Conservation (phyloP, 176 grass and related monocot genomes). For the Oryza meyeriana region DNA sequence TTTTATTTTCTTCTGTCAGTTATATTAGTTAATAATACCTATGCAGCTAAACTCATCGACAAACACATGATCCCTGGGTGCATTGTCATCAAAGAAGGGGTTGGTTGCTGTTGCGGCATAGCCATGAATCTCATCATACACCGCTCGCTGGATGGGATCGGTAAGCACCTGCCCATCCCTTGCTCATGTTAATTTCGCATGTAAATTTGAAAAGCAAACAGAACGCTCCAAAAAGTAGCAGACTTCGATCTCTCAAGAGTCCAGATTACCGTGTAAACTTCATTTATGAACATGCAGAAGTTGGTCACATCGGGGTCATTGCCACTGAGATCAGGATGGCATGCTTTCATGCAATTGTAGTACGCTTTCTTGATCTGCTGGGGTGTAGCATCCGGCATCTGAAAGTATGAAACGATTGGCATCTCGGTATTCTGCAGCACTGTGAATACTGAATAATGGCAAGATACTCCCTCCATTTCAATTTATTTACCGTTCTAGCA, state of each 20-base stretch:
- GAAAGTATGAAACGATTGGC: slow-evolving; percentile 11
- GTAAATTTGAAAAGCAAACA: background rate
- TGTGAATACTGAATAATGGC: background rate
- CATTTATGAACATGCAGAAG: slow-evolving; percentile 99
- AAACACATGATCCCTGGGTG: slow-evolving; percentile 82
- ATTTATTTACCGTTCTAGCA: too few relatives aligned
- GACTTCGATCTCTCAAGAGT: background rate
- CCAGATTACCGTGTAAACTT: slow-evolving; percentile 74
- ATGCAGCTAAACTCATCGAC: slow-evolving; percentile 98
- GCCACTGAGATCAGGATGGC: slow-evolving; percentile 92
- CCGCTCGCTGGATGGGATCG: slow-evolving; percentile 80
- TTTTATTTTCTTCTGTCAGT: slow-evolving; percentile 8
- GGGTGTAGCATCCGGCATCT: slow-evolving; percentile 93
- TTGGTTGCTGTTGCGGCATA: slow-evolving; percentile 75
- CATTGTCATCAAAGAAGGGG: slow-evolving; percentile 82
- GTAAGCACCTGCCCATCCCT: slow-evolving; percentile 66
- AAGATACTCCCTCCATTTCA: too few relatives aligned
- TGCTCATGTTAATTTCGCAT: slow-evolving; percentile 35
- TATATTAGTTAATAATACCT: slow-evolving; percentile 55
- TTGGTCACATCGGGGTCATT: slow-evolving; percentile 88
- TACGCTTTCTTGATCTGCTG: slow-evolving; percentile 97
- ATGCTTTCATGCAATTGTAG: slow-evolving; percentile 95
- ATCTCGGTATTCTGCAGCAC: background rate
- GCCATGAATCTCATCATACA: slow-evolving; percentile 96
- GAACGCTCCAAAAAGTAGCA: background rate